Percentiles rank a stretch among this genome's conserved stretches.
Conservation (phyloP, 371 early-diverging fungal species). For the Syncephalastrum racemosum region DNA sequence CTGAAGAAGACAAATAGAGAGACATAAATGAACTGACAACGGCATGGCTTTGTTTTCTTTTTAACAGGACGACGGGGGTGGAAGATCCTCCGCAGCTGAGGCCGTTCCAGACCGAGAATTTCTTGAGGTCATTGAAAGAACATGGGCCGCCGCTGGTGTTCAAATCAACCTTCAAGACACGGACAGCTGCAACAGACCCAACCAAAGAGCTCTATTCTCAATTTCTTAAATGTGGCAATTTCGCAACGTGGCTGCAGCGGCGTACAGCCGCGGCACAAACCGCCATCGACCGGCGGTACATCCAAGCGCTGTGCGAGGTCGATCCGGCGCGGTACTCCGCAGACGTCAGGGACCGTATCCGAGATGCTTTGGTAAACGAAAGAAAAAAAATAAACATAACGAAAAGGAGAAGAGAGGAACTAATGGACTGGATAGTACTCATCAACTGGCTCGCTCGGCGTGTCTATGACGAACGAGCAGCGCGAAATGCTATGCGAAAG, state of each 20-base stretch:
- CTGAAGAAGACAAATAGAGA: neutral
- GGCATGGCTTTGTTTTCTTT: conserved; percentile 4
- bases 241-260: conserved; percentile 92
- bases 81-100: conserved; percentile 34
- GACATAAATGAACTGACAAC: neutral
- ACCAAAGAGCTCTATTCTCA: conserved; percentile 76
- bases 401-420: neutral
- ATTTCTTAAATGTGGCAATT: conserved; percentile 92
- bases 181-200: conserved; percentile 41
- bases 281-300: conserved; percentile 63
- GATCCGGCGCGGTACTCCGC: conserved; percentile 30
- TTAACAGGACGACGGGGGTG: conserved; percentile 18
- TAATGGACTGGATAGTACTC: conserved; percentile 8
- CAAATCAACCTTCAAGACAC: conserved; percentile 53
- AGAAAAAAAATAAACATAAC: neutral
- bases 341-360: conserved; percentile 15
- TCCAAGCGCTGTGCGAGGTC: conserved; percentile 51
- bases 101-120: conserved; percentile 55
- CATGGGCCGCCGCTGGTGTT: conserved; percentile 55
- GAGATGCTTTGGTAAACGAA: conserved; percentile 21
- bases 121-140: conserved; percentile 54
- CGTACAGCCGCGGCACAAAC: conserved; percentile 78
- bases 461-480: conserved; percentile 13
- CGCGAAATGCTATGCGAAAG: conserved; percentile 8
- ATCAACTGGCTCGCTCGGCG: conserved; percentile 1